Evolutionary conservation across 129 eudicot genomes (phyloP).

Genomic region (Ambrosia artemisiifolia): DNA sequence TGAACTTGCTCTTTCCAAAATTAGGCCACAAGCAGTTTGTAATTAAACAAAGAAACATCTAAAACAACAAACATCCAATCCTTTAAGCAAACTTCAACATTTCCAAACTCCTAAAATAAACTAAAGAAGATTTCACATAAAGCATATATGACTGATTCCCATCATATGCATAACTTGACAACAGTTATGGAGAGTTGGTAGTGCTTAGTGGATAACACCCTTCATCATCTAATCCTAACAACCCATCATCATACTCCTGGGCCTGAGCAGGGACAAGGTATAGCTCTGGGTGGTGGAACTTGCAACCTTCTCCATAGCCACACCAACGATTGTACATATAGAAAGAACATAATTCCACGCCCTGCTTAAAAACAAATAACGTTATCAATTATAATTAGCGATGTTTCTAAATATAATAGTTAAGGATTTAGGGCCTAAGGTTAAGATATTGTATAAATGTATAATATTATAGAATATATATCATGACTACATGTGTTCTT

Average conservation of each 20-base stretch:
- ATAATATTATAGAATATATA: not conserved
- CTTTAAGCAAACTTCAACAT: not conserved
- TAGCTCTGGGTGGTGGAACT: not conserved
- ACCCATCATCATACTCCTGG: not conserved
- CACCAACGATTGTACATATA: not conserved
- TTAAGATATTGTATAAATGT: not conserved
- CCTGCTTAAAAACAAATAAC: not conserved
- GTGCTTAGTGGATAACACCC: not conserved
- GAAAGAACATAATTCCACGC: not conserved
- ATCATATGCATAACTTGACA: not conserved
- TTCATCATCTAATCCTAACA: not conserved
- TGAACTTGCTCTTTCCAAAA: no score
- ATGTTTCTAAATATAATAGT: not conserved
- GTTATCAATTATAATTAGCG: no score
- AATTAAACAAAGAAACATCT: not conserved
- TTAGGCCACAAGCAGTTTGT: no score
- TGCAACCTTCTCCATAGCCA: constrained; percentile 9
- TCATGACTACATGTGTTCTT: no score
- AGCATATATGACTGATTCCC: not conserved
- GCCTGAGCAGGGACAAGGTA: not conserved
- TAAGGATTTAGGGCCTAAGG: not conserved
- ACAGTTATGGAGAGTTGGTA: not conserved
- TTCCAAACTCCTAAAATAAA: not conserved
- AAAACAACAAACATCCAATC: not conserved
- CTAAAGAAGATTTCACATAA: not conserved